Conservation (phyloP, 2,329 filamentous ascomycete genomes). For the Monilinia vaccinii-corymbosi region DNA sequence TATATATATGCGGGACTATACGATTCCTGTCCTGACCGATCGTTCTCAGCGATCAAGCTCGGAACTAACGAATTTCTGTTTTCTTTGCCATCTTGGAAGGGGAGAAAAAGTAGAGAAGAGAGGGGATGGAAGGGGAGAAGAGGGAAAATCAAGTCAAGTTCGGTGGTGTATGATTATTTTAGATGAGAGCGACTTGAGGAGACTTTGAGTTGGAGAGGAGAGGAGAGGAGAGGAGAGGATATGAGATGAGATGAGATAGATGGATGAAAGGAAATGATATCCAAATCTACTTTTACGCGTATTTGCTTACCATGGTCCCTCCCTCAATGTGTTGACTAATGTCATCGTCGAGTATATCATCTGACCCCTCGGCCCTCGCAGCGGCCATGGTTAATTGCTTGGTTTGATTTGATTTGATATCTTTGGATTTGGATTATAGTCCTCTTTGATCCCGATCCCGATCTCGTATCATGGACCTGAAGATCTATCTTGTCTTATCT, state of each 20-base stretch:
- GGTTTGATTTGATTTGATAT: no score
- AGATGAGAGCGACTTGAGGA: background rate
- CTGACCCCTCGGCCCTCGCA: no score
- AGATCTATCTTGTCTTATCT: no score
- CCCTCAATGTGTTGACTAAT: no score
- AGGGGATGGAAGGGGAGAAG: background rate
- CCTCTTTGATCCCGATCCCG: no score
- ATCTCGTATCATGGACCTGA: no score
- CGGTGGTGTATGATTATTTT: background rate
- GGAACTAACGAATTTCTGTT: conserved; percentile 2
- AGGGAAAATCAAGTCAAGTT: background rate
- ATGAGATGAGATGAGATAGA: background rate
- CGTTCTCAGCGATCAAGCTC: background rate
- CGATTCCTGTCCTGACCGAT: background rate
- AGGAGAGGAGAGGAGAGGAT: background rate
- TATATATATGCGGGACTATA: background rate
- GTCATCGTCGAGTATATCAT: no score
- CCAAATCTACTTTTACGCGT: background rate
- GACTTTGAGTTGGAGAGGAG: background rate
- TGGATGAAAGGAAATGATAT: background rate
- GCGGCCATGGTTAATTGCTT: no score
- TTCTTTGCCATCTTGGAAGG: background rate
- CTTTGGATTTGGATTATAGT: no score
- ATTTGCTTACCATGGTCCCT: no score
- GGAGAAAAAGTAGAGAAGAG: background rate